Conservation (phyloP, 306 rosid genomes). For the Quillaja saponaria region DNA sequence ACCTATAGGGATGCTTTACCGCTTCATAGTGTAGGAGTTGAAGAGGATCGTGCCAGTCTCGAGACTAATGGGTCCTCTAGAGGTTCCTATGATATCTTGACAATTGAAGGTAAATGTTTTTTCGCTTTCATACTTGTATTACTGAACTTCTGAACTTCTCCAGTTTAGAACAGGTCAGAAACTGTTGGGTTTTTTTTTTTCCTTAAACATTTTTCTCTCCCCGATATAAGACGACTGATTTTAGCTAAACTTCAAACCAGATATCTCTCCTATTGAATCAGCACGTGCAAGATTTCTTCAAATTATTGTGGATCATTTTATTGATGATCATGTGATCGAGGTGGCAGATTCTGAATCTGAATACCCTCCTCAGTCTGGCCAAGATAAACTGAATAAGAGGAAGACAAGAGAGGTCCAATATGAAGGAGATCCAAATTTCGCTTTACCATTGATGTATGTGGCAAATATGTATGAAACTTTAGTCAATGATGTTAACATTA, state of each 20-base stretch:
- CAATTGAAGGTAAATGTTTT: conserved; percentile 59
- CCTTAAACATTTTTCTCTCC: background rate
- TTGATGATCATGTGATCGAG: conserved; percentile 56
- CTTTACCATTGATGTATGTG: conserved; percentile 90
- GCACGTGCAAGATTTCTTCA: conserved; percentile 83
- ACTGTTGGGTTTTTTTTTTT: no score
- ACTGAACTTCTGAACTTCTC: background rate
- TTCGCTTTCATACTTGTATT: background rate
- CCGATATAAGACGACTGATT: conserved; percentile 27
- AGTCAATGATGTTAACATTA: conserved; percentile 70
- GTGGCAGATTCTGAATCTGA: conserved; percentile 66
- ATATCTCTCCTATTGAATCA: conserved; percentile 79
- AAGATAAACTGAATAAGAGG: conserved; percentile 76
- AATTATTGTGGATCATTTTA: conserved; percentile 79
- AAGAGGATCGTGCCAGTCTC: conserved; percentile 76
- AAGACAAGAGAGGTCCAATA: conserved; percentile 68
- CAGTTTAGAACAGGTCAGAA: no score
- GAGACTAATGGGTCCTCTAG: conserved; percentile 68
- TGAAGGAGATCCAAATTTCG: conserved; percentile 76
- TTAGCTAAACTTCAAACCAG: conserved; percentile 46
- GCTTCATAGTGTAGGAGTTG: conserved; percentile 69
- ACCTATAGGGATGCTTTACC: conserved; percentile 63
- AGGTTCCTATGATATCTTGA: conserved; percentile 50
- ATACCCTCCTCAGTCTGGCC: conserved; percentile 50
- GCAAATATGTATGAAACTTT: conserved; percentile 91